These are phyloP conservation scores for Tulasnella sp. DNA, from an alignment of 768 basidiomycete genomes.

Conservation along the genomic window DNA sequence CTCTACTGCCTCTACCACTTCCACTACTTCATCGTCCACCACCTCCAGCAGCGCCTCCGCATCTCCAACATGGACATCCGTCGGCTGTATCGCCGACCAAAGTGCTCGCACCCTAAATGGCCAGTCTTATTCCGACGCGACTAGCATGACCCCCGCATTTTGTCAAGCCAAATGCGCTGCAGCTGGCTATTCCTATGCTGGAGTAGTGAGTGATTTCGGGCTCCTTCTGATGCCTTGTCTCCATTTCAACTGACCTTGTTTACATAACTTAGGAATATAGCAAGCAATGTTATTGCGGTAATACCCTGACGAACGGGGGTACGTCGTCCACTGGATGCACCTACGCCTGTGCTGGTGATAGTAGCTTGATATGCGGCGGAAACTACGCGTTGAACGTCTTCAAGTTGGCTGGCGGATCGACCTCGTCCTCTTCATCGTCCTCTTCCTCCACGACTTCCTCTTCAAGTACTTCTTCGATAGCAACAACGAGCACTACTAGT, in stretches of 20 bases:
- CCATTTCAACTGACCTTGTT: no score
- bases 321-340: not conserved
- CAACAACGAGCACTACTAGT: no score
- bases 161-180: conserved; percentile 1
- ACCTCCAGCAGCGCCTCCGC: not conserved
- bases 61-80: not conserved
- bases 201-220: not conserved
- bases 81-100: conserved; percentile 8
- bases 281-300: not conserved
- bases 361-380: not conserved
- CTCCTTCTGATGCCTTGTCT: no score
- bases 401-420: not conserved
- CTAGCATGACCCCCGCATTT: not conserved
- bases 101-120: not conserved
- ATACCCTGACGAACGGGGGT: not conserved
- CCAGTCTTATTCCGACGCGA: not conserved
- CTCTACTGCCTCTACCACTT: not conserved
- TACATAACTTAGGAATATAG: not conserved
- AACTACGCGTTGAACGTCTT: not conserved
- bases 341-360: not conserved
- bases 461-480: not conserved
- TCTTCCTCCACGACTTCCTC: not conserved
- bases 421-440: not conserved
- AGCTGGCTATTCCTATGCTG: not conserved
- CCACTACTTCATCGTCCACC: not conserved